Base-by-base conservation (phyloP, 2,329 filamentous ascomycete species). In the Aaosphaeria pasadenensis region DNA sequence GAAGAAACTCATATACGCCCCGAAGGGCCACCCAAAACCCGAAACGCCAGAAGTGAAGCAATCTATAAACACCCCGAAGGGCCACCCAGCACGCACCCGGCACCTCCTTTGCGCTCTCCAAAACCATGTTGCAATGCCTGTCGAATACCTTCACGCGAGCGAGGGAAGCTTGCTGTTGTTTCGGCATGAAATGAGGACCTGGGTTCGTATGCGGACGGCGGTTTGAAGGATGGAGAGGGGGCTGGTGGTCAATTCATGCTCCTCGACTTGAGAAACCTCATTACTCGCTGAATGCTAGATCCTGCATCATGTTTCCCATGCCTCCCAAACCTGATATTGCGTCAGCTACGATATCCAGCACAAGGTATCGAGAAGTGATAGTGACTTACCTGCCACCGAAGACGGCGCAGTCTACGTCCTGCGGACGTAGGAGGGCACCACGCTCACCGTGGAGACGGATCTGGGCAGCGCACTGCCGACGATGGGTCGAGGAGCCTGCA, bases 91-190 rank as follows among this genome's bases (percentile, higher is more conserved):
- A 24, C 77, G 97, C 94, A 7, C 91, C 96, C 94, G 94, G 99
- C 92, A 99, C 97, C 77, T 99, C 94, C 80, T 95, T 95, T 39
- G 95, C 91, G 60, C 95, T 96, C 78, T 96, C 91, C 42, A 96
- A 79, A 4, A 96, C 89, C 94, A 99, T 97, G 77, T 99, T 99
- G 83, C 91, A 97, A 75, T 99, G 94, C 52, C 94, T 83, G 75
- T 99, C 94, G 71, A 99, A 99, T 5, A 94, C 94, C 80, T 99
- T 99, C 67, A 99, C 92, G 56, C 94, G 88, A 44, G 92, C 94
- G 47, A 99, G 86, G 42, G 82, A 80, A 99, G 82, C 80, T 99
- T 99, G 74, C 92, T 88, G 79, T 97, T 97, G 83, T 96, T 96
- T 58, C 94, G 91, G 76, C 92, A 92, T 46, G 90, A 96, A 69